These are phyloP conservation scores for Bryoerythrophyllum caledonicum DNA, from an alignment of 225 moss, liverwort and hornwort species.

Conservation along the genomic window DNA sequence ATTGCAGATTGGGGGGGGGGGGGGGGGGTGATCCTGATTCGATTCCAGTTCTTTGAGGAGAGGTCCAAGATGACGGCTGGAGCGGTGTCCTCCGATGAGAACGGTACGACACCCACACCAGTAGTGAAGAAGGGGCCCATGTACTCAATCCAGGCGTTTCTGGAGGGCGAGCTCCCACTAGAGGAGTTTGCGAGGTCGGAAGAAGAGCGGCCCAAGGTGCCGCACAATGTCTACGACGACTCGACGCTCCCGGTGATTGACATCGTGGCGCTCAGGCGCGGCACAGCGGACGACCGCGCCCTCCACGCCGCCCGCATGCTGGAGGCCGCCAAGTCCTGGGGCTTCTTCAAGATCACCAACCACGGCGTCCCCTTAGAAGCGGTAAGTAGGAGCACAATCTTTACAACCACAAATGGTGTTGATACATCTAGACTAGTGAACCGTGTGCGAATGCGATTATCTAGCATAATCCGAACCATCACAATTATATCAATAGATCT, in stretches of 20 bases:
- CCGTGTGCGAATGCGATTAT: no score
- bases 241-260: slow-evolving; percentile 39
- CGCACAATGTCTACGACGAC: slow-evolving; percentile 43
- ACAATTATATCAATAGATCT: no score
- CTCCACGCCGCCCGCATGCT: slow-evolving; percentile 39
- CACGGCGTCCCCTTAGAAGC: slow-evolving; percentile 40
- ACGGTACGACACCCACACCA: neutral
- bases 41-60: neutral
- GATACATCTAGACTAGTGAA: no score
- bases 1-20: neutral
- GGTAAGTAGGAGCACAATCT: slow-evolving; percentile 8
- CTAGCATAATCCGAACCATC: no score
- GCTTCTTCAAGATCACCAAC: slow-evolving; percentile 58
- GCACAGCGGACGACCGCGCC: neutral
- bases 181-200: slow-evolving; percentile 37
- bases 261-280: slow-evolving; percentile 26
- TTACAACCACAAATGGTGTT: no score
- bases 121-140: neutral
- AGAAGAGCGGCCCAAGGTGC: slow-evolving; percentile 24
- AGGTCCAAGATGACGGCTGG: slow-evolving; percentile 2
- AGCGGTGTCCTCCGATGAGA: neutral
- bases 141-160: slow-evolving; percentile 42
- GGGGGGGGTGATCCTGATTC: neutral
- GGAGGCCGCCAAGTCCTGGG: slow-evolving; percentile 55
- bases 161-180: slow-evolving; percentile 37